These are phyloP conservation scores for barrel medic (Medicago truncatula) DNA, from an alignment of 306 rosid species.

Conservation along the genomic window DNA sequence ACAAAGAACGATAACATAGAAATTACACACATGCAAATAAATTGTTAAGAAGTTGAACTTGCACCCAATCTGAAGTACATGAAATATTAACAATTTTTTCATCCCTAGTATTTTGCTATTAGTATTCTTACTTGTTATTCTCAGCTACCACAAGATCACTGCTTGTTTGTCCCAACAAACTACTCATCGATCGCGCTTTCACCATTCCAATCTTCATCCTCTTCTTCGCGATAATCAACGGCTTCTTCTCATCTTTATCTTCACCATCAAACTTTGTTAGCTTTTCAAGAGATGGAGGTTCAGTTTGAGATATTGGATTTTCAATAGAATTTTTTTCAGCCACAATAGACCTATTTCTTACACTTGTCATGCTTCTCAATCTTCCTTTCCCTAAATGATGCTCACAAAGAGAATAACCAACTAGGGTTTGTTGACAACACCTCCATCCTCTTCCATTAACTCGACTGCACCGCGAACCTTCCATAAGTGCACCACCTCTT, in stretches of 20 bases:
- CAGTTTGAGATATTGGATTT: neutral
- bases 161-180: slow-evolving; percentile 77
- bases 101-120: neutral
- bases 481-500: slow-evolving; percentile 61
- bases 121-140: slow-evolving; percentile 40
- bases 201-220: slow-evolving; percentile 75
- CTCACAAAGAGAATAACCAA: slow-evolving; percentile 95
- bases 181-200: slow-evolving; percentile 85
- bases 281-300: slow-evolving; percentile 21
- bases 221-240: slow-evolving; percentile 33
- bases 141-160: slow-evolving; percentile 15
- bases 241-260: slow-evolving; percentile 37
- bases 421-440: slow-evolving; percentile 90
- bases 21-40: slow-evolving; percentile 11
- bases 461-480: slow-evolving; percentile 98
- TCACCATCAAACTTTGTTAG: neutral
- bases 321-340: neutral
- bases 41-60: slow-evolving; percentile 13
- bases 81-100: slow-evolving; percentile 37
- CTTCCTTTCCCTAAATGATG: slow-evolving; percentile 97
- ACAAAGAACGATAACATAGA: neutral
- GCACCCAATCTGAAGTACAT: slow-evolving; percentile 33
- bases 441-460: slow-evolving; percentile 99
- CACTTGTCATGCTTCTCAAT: slow-evolving; percentile 83
- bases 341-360: slow-evolving; percentile 58